A percentile compares a stretch with the other conserved stretches of the same genome.
Conservation (phyloP, 1,284 basidiomycete genomes). For the Xanthoconium separans region DNA sequence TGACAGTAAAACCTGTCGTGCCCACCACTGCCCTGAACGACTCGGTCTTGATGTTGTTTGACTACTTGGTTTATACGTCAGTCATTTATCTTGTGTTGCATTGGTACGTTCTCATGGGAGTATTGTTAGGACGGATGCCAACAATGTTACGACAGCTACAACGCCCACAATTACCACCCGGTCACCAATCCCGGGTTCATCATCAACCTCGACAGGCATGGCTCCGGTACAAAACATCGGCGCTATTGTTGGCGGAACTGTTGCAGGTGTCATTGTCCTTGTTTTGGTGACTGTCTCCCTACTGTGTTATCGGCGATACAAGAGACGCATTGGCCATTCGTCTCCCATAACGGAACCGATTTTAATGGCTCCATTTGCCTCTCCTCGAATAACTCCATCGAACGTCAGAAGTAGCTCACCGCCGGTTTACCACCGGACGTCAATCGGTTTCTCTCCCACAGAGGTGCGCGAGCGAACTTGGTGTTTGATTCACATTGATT, state of each 20-base stretch:
- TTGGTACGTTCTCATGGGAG: neutral
- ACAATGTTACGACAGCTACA: neutral
- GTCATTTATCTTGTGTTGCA: neutral
- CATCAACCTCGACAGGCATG: neutral
- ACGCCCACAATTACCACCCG: neutral
- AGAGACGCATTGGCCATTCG: neutral
- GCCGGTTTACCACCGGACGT: neutral
- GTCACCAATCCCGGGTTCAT: neutral
- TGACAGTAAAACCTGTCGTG: conserved; percentile 9
- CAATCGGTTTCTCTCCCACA: neutral
- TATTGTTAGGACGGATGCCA: conserved; percentile 4
- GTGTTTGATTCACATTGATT: neutral
- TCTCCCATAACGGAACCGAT: neutral
- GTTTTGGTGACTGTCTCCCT: neutral
- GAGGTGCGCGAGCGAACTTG: neutral
- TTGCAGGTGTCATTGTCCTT: conserved; percentile 5
- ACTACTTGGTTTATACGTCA: conserved; percentile 19
- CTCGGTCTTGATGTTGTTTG: conserved; percentile 13
- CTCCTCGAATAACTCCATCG: neutral
- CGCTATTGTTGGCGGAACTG: conserved; percentile 8
- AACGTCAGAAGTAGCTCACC: neutral
- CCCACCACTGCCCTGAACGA: neutral
- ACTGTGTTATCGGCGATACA: conserved; percentile 3
- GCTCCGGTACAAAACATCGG: neutral
- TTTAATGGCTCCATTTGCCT: neutral